A percentile compares a stretch with the other conserved stretches of the same genome.
Evolutionary conservation across 345 rosid genomes (phyloP).

Genomic region (Pugionium cornutum): DNA sequence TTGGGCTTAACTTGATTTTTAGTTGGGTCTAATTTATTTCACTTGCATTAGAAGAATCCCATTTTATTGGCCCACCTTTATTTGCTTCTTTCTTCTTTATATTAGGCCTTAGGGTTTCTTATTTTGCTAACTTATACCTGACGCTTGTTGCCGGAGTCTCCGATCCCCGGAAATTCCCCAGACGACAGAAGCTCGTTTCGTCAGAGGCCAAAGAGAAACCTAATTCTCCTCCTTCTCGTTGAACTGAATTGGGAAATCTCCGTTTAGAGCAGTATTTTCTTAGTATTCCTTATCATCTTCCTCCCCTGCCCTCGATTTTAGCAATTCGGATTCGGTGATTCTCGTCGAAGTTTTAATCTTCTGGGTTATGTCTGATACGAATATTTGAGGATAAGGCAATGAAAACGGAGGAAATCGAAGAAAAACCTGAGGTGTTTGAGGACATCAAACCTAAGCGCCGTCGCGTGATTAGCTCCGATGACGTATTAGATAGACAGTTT

Average conservation of each 20-base stretch:
- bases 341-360: not conserved
- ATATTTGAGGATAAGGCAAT: constrained; percentile 3
- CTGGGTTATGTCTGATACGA: not conserved
- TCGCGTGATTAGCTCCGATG: not conserved
- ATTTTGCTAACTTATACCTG: not conserved
- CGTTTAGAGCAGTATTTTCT: too few species aligned
- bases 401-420: constrained; percentile 11
- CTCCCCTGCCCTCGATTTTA: not conserved
- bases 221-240: not conserved
- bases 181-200: not conserved
- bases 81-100: too few species aligned
- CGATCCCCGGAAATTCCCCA: not conserved
- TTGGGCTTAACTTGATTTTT: not conserved
- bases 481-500: constrained; percentile 14
- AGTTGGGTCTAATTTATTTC: not conserved
- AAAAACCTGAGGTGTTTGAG: not conserved
- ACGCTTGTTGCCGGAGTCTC: constrained; percentile 8
- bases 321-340: not conserved
- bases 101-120: not conserved
- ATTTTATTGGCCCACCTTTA: not conserved
- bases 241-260: not conserved
- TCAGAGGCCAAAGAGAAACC: not conserved
- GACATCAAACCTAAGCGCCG: constrained; percentile 12
- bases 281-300: too few species aligned
- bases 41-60: not conserved